Conservation (phyloP, 331 rosid species). For the Cydonia oblonga region DNA sequence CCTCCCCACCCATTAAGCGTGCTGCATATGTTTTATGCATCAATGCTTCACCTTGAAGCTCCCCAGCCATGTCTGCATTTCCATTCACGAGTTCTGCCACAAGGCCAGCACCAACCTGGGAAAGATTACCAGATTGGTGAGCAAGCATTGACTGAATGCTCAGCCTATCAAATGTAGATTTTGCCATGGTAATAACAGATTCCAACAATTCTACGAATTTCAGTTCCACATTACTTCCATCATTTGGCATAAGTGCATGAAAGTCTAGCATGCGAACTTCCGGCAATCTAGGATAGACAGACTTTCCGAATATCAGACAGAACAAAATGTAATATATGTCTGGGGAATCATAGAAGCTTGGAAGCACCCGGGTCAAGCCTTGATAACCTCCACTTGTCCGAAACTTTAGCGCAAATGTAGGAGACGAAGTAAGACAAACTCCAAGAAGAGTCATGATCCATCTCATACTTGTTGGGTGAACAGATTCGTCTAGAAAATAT, state of each 20-base stretch:
- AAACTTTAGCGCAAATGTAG: slow-evolving; percentile 84
- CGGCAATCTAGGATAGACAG: slow-evolving; percentile 93
- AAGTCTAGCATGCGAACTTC: slow-evolving; percentile 99
- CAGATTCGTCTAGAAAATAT: slow-evolving; percentile 95
- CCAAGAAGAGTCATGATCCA: slow-evolving; percentile 99
- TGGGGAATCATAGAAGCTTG: slow-evolving; percentile 95
- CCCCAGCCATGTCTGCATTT: slow-evolving; percentile 92
- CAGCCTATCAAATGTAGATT: slow-evolving; percentile 85
- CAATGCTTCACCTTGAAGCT: slow-evolving; percentile 98
- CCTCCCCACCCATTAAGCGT: slow-evolving; percentile 99
- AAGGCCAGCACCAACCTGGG: slow-evolving; percentile 90
- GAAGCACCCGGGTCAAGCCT: slow-evolving; percentile 81
- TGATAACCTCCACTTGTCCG: slow-evolving; percentile 98
- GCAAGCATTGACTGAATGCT: slow-evolving; percentile 90
- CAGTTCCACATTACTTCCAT: slow-evolving; percentile 60
- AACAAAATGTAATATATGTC: slow-evolving; percentile 92
- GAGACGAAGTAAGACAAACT: slow-evolving; percentile 87
- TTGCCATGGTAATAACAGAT: slow-evolving; percentile 86
- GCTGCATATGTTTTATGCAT: slow-evolving; percentile 99
- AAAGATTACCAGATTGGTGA: slow-evolving; percentile 88
- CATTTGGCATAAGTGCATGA: slow-evolving; percentile 97
- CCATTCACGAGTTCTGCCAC: slow-evolving; percentile 95
- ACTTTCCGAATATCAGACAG: slow-evolving; percentile 95
- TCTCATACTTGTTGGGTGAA: slow-evolving; percentile 98
- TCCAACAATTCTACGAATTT: slow-evolving; percentile 83